Evolutionary conservation across 2,329 filamentous ascomycete genomes (phyloP).

Genomic region (Aureobasidium zeae): DNA sequence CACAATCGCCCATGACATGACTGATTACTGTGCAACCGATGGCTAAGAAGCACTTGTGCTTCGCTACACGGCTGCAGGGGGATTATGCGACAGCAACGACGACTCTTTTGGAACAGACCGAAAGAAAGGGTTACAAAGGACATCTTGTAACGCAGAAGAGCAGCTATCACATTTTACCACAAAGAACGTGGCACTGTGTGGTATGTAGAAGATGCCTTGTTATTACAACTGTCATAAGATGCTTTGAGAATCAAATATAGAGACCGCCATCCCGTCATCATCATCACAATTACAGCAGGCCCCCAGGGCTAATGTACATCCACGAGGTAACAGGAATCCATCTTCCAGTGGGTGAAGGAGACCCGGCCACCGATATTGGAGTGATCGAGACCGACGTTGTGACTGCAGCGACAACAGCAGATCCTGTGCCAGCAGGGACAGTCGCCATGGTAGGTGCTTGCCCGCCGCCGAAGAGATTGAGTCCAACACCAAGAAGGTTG

Average conservation of each 20-base stretch:
- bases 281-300: neutral
- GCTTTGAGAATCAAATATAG: neutral
- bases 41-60: slow-evolving; percentile 17
- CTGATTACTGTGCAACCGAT: slow-evolving; percentile 18
- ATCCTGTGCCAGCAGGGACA: slow-evolving; percentile 10
- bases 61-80: no score
- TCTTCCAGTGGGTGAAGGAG: slow-evolving; percentile 2
- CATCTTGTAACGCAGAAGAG: slow-evolving; percentile 17
- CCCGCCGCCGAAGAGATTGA: slow-evolving; percentile 9
- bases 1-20: slow-evolving; percentile 17
- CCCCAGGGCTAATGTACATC: slow-evolving; percentile 8
- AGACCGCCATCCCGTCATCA: neutral
- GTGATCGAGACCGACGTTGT: slow-evolving; percentile 7
- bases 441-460: slow-evolving; percentile 4
- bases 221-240: slow-evolving; percentile 13
- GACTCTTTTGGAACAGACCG: slow-evolving; percentile 21
- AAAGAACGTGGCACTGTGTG: neutral
- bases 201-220: slow-evolving; percentile 12
- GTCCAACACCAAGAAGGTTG: slow-evolving; percentile 14
- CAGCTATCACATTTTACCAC: neutral
- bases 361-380: neutral
- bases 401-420: slow-evolving; percentile 9
- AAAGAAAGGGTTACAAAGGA: slow-evolving; percentile 21
- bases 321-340: slow-evolving; percentile 10
- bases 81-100: slow-evolving; percentile 19